These are phyloP conservation scores for Scheffersomyces cryptocercus DNA, from an alignment of 1,139 yeast species.

Conservation along the genomic window DNA sequence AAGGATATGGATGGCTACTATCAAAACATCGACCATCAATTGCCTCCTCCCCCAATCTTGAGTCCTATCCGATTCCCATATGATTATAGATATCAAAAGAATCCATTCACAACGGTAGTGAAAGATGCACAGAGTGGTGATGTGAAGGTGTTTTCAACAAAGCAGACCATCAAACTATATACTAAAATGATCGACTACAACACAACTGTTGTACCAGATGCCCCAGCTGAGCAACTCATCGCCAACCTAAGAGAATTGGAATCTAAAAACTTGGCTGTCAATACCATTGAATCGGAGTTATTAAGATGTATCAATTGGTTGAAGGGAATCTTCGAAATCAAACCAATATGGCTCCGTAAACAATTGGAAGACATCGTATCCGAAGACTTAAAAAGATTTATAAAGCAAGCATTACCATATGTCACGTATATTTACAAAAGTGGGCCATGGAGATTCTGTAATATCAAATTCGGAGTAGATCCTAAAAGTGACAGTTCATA, in stretches of 20 bases:
- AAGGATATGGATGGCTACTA: constrained; percentile 25
- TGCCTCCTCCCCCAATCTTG: constrained; percentile 87
- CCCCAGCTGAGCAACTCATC: constrained; percentile 39
- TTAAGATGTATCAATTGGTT: constrained; percentile 57
- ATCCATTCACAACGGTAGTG: constrained; percentile 54
- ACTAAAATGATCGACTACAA: constrained; percentile 45
- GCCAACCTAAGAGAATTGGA: constrained; percentile 31
- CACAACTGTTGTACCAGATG: constrained; percentile 28
- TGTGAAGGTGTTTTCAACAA: constrained; percentile 40
- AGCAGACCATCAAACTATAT: constrained; percentile 42
- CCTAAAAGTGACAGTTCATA: constrained; percentile 59
- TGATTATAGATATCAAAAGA: constrained; percentile 51
- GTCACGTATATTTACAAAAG: constrained; percentile 77
- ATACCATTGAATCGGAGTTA: constrained; percentile 32
- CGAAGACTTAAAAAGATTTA: constrained; percentile 45
- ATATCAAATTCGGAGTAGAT: constrained; percentile 75
- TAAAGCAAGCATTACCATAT: constrained; percentile 80
- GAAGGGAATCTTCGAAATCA: constrained; percentile 53
- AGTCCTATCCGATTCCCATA: constrained; percentile 77
- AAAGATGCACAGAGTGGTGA: constrained; percentile 68
- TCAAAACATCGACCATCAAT: constrained; percentile 52
- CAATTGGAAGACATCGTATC: constrained; percentile 60
- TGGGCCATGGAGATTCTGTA: constrained; percentile 97
- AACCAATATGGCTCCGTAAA: constrained; percentile 87
- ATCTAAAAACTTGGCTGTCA: constrained; percentile 21